phyloP scores from a whole-genome alignment of 179 eudicot genomes.

The Heliamphora ciliata region DNA sequence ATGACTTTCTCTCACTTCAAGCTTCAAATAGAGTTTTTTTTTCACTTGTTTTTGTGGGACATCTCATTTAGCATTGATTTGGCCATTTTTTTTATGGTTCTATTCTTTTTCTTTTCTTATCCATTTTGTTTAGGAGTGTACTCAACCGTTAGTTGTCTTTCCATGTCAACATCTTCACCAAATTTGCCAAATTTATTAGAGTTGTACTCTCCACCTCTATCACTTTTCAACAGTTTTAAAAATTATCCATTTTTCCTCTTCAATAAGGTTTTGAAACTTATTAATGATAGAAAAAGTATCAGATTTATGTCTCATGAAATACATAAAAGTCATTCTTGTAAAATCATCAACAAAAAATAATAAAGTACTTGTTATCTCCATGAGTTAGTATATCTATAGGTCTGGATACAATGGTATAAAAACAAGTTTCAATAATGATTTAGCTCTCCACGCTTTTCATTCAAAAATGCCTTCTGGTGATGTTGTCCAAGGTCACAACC shows the following conservation, averaged over 20 bases:
- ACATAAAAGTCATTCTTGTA: slow-evolving; percentile 15
- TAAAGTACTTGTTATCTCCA: slow-evolving; percentile 8
- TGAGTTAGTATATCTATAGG: neutral
- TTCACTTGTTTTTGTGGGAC: too few relatives aligned
- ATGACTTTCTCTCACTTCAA: neutral
- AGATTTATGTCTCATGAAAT: neutral
- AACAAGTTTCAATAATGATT: slow-evolving; percentile 4
- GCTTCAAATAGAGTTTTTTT: neutral
- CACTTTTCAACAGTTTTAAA: neutral
- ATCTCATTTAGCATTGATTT: slow-evolving; percentile 15
- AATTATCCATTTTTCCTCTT: slow-evolving; percentile 18
- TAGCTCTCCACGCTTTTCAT: slow-evolving; percentile 12
- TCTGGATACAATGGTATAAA: slow-evolving; percentile 11
- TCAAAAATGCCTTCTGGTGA: slow-evolving; percentile 2
- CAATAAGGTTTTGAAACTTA: neutral
- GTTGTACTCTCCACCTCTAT: too few relatives aligned
- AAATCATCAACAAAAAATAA: slow-evolving; percentile 16
- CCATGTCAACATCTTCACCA: neutral
- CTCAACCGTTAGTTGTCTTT: slow-evolving; percentile 8
- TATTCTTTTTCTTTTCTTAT: slow-evolving; percentile 6
- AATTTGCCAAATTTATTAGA: neutral
- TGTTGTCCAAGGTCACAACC: neutral
- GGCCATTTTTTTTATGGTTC: neutral
- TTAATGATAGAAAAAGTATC: neutral
- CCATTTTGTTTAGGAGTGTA: slow-evolving; percentile 15